phyloP scores from a whole-genome alignment of 202 grass and related monocot genomes.

The Setaria viridis region DNA sequence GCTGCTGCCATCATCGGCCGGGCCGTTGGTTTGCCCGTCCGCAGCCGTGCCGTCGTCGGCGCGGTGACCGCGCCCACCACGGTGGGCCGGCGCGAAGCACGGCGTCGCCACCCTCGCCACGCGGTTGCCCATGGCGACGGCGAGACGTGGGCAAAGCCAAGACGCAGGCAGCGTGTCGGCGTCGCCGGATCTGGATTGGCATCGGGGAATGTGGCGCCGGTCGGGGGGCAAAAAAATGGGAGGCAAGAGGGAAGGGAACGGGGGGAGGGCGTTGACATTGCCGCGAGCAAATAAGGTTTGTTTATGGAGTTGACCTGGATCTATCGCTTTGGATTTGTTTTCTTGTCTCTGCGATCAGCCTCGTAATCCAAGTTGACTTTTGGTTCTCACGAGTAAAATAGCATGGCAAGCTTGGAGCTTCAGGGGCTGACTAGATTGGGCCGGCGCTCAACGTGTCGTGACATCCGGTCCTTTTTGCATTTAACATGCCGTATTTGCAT shows the following conservation, averaged over 20 bases:
- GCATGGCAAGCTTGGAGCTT: neutral
- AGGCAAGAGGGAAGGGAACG: neutral
- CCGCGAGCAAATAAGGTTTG: neutral
- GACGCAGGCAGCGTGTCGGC: neutral
- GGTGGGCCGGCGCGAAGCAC: slow-evolving; percentile 39
- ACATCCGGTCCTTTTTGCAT: neutral
- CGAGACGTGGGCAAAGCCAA: neutral
- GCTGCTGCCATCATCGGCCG: neutral
- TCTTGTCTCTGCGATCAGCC: neutral
- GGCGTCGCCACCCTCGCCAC: slow-evolving; percentile 46
- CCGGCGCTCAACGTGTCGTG: slow-evolving; percentile 21
- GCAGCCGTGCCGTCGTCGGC: neutral
- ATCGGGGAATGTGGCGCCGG: slow-evolving; percentile 37
- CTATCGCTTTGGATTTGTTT: slow-evolving; percentile 24
- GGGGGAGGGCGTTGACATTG: slow-evolving; percentile 50
- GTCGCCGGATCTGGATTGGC: slow-evolving; percentile 49
- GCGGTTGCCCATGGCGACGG: slow-evolving; percentile 50
- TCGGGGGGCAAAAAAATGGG: slow-evolving; percentile 7
- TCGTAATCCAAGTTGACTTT: slow-evolving; percentile 51
- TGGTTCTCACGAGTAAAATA: neutral
- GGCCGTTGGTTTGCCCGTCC: neutral
- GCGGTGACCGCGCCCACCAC: neutral
- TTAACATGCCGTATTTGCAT: neutral
- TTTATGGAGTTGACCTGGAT: slow-evolving; percentile 66
- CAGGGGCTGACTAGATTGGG: slow-evolving; percentile 11